Evolutionary conservation across 192 early-diverging fungal species (phyloP).

Genomic region (Entomortierella chlamydospora): DNA sequence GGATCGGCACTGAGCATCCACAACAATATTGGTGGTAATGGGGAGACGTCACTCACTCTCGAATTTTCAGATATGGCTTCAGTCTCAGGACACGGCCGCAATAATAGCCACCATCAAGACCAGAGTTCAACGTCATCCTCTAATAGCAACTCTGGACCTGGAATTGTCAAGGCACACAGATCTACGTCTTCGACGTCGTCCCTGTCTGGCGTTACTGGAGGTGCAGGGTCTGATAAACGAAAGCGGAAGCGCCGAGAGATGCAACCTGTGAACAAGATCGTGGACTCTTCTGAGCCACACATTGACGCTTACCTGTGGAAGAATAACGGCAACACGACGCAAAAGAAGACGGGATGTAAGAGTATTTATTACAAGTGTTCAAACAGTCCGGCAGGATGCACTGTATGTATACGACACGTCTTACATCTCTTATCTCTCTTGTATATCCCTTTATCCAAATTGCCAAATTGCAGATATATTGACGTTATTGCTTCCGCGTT

Average conservation of each 20-base stretch:
- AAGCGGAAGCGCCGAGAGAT: constrained; percentile 67
- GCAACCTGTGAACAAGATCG: constrained; percentile 69
- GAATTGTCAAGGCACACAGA: constrained; percentile 5
- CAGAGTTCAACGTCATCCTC: neutral
- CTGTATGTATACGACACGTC: constrained; percentile 22
- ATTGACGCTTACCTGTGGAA: constrained; percentile 66
- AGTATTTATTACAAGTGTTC: constrained; percentile 73
- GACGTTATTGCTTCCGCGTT: no score
- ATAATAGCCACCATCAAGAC: constrained; percentile 6
- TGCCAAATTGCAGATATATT: no score
- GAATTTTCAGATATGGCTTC: constrained; percentile 44
- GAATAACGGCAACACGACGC: constrained; percentile 70
- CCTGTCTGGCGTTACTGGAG: neutral
- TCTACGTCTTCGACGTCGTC: constrained; percentile 24
- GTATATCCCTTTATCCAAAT: no score
- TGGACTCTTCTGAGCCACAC: constrained; percentile 66
- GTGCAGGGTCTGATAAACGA: constrained; percentile 25
- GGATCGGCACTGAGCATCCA: constrained; percentile 47
- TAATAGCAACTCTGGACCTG: neutral
- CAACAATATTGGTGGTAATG: constrained; percentile 41
- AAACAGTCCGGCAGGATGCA: constrained; percentile 64
- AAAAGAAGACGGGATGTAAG: constrained; percentile 66
- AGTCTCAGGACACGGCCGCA: constrained; percentile 23
- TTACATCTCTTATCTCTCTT: no score
- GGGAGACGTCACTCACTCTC: constrained; percentile 31